These are phyloP conservation scores for Scheffersomyces segobiensis DNA, from an alignment of 1,139 yeast genomes.

Conservation along the genomic window DNA sequence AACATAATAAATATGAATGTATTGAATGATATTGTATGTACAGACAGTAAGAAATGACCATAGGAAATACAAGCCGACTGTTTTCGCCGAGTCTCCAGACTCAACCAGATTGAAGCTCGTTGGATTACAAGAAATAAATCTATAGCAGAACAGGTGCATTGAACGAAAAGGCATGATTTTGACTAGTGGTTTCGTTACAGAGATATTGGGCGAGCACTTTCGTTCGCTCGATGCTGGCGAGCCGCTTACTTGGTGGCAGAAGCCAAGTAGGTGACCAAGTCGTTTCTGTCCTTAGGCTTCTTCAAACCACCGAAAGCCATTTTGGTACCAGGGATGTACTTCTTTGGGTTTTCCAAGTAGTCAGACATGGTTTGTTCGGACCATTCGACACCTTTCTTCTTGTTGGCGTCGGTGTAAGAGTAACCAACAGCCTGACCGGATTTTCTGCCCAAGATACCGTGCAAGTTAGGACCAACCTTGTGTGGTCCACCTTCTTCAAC, in stretches of 20 bases:
- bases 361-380: conserved; percentile 84
- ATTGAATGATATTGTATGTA: neutral
- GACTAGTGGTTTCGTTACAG: neutral
- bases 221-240: neutral
- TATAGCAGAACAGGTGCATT: neutral
- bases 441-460: conserved; percentile 89
- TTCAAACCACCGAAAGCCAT: conserved; percentile 99
- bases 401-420: conserved; percentile 98
- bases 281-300: conserved; percentile 99
- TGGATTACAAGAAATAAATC: neutral
- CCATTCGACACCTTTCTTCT: conserved; percentile 93
- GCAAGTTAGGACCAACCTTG: conserved; percentile 99
- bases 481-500: conserved; percentile 93
- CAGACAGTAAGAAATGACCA: neutral
- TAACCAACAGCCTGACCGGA: conserved; percentile 92
- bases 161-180: neutral
- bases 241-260: conserved; percentile 63
- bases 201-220: neutral
- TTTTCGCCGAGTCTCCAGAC: neutral
- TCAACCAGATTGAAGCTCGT: neutral
- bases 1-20: neutral
- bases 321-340: conserved; percentile 99
- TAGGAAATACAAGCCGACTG: neutral
- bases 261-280: conserved; percentile 86
- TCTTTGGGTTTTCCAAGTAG: conserved; percentile 99